A percentile compares a stretch with the other conserved stretches of the same genome.
These are phyloP conservation scores for Durusdinium trenchii DNA, from an alignment of 73 alveolate species.

Conservation along the genomic window DNA sequence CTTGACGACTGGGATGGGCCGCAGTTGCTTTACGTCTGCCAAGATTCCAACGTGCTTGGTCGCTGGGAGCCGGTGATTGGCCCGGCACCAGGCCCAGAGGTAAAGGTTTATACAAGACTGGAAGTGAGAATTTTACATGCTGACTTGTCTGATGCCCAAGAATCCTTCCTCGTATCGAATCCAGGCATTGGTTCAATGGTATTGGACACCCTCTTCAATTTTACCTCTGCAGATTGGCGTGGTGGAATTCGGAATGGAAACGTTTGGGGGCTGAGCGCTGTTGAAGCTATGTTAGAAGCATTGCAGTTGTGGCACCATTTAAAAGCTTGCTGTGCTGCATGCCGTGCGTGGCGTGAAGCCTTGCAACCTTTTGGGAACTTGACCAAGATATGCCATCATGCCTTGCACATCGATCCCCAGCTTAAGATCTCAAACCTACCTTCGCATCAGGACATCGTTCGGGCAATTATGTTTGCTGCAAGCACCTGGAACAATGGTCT, in stretches of 20 bases:
- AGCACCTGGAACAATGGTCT: constrained; percentile 1
- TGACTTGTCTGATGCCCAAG: not conserved
- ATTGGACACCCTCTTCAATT: constrained; percentile 50
- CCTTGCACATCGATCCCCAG: not conserved
- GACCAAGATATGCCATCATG: constrained; percentile 6
- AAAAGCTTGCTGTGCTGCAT: constrained; percentile 4
- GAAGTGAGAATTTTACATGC: not conserved
- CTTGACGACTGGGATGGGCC: not conserved
- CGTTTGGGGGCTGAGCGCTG: constrained; percentile 39
- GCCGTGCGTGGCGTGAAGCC: constrained; percentile 11
- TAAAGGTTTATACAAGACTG: constrained; percentile 2
- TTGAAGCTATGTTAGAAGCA: constrained; percentile 9
- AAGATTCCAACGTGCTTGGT: not conserved
- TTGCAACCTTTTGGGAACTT: constrained; percentile 22
- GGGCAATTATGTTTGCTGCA: not conserved
- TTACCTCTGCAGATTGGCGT: constrained; percentile 25
- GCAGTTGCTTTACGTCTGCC: constrained; percentile 33
- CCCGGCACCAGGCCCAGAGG: constrained; percentile 52
- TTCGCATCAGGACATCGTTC: not conserved
- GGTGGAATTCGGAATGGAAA: constrained; percentile 30
- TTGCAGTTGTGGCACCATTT: constrained; percentile 7
- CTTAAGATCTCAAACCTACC: not conserved
- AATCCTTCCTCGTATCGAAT: not conserved
- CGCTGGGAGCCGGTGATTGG: constrained; percentile 80
- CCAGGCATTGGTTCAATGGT: constrained; percentile 54